Conservation (phyloP, 2,329 filamentous ascomycete genomes). For the Magnaporthiopsis incrustans region DNA sequence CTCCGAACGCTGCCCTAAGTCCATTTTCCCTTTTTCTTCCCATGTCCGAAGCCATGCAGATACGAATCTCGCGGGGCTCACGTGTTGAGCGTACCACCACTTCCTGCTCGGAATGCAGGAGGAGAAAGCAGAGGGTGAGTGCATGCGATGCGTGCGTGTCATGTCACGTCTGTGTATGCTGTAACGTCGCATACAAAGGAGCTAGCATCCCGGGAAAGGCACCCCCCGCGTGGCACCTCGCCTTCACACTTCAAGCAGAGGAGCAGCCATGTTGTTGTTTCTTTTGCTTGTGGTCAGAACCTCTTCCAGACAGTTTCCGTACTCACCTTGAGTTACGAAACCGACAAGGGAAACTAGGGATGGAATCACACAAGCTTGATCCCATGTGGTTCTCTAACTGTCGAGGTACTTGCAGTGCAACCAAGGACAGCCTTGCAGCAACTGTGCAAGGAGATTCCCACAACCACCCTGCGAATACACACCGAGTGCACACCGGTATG, state of each 20-base stretch:
- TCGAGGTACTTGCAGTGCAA: slow-evolving; percentile 34
- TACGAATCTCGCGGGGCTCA: slow-evolving; percentile 14
- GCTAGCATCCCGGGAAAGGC: background rate
- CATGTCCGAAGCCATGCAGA: slow-evolving; percentile 23
- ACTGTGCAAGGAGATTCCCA: slow-evolving; percentile 44
- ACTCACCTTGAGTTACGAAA: background rate
- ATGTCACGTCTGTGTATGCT: too few relatives aligned
- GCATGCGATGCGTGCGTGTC: too few relatives aligned
- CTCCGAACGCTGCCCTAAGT: background rate
- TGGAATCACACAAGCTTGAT: background rate
- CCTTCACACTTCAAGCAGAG: background rate
- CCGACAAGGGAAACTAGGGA: background rate
- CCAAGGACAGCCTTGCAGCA: slow-evolving; percentile 44
- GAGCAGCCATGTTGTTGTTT: background rate
- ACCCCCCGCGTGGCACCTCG: too few relatives aligned
- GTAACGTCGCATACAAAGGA: background rate
- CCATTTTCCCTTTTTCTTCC: background rate
- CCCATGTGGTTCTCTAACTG: background rate
- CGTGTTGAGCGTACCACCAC: slow-evolving; percentile 23
- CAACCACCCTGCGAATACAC: slow-evolving; percentile 42
- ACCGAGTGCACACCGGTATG: slow-evolving; percentile 17
- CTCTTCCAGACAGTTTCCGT: background rate
- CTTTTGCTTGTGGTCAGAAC: background rate
- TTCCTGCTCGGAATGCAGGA: slow-evolving; percentile 38
- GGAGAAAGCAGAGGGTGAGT: slow-evolving; percentile 39